Evolutionary conservation across 2,329 filamentous ascomycete genomes (phyloP).

Genomic region (Berkeleyomyces rouxiae): DNA sequence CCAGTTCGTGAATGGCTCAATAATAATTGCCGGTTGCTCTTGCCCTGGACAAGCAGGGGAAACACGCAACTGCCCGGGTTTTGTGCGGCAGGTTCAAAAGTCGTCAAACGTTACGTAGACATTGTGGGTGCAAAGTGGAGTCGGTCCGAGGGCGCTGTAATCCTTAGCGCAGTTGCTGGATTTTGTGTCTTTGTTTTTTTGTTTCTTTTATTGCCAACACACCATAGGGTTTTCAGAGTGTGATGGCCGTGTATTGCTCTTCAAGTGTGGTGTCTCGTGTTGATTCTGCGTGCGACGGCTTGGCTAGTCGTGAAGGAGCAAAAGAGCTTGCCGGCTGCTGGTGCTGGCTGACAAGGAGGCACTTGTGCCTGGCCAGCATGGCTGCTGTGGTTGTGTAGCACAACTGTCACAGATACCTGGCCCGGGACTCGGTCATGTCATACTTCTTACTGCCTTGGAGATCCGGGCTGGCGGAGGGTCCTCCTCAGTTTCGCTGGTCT

Average conservation of each 20-base stretch:
- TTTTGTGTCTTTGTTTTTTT: background rate
- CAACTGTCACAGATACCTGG: background rate
- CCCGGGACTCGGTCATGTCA: background rate
- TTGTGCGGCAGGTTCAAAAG: background rate
- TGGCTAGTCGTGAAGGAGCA: background rate
- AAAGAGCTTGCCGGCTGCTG: background rate
- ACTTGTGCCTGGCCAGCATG: background rate
- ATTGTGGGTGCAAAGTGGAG: background rate
- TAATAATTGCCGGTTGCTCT: background rate
- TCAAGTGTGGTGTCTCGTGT: too few species aligned
- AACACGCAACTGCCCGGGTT: background rate
- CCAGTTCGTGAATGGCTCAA: background rate
- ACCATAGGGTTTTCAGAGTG: too few species aligned
- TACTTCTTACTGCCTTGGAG: background rate
- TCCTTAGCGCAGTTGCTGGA: background rate
- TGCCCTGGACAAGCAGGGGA: background rate
- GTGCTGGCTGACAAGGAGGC: background rate
- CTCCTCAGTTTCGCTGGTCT: background rate
- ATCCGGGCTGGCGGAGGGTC: background rate
- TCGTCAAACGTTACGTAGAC: background rate
- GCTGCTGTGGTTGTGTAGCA: background rate
- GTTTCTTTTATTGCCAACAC: background rate
- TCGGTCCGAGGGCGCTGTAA: background rate
- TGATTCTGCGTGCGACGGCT: background rate
- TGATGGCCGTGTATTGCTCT: too few species aligned